Evolutionary conservation across 2,329 filamentous ascomycete species (phyloP), one percentile per base, ranked within the genome.

Genomic region (Colletotrichum nymphaeae): DNA sequence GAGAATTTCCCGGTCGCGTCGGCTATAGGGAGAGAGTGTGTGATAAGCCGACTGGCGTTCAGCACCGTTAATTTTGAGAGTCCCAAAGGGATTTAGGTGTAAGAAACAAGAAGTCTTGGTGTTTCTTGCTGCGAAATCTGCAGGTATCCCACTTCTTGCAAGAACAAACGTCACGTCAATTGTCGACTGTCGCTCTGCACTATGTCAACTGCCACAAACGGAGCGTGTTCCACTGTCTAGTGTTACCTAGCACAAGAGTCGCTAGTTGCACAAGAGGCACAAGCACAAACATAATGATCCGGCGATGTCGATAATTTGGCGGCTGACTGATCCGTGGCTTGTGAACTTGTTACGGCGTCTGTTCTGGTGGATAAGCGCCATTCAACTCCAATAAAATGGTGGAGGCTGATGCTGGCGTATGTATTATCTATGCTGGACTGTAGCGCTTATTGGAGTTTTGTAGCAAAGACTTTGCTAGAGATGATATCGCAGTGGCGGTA

Each of bases 1-100:
- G 70, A 69, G 22, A 69, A 73, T 60, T 73, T 60, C 59, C 70
- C 70, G 66, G 70, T 46, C 46, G 46, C 59, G 63, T 26, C 55
- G 53, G 53, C 35, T 72, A 35, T 32, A 28, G 37, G 59, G 30
- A 26, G 32, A 35, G 22, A 16, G 6, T 19, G 26, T 55, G 28
- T 37, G 69, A 52, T 59, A 19, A 69, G 65, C 52, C 53, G 62
- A 42, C 42, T 56, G 62, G 46, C 42, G 55, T 49, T 35, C 42
- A 52, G 59, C 68, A 30, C 35, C 49, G 42, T 11, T 24, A 7
- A 14, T 5, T 22, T 22, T 22, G 16, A 14, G 26, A 8, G 32
- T 35, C 11, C 12, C 11, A 5, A 12, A 35, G 24, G 7, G 22
- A 37, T 24, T 5, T 14, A n/a, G 19, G 7, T 26, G 19, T 8